Conservation (phyloP, 2,329 filamentous ascomycete genomes). For the Fusarium neocosmosporiellum region DNA sequence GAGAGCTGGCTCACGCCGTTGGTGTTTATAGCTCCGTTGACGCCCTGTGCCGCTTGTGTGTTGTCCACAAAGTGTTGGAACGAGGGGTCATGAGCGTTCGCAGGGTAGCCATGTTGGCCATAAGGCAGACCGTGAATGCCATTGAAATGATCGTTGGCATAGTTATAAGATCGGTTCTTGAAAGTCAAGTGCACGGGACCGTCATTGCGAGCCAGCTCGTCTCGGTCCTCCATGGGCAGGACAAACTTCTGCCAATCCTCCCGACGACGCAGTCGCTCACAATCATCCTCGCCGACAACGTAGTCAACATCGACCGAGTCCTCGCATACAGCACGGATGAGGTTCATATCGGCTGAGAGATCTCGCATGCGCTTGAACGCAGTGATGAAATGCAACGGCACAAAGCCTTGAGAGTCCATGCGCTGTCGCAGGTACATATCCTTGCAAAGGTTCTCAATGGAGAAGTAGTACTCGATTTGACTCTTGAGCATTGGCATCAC, state of each 20-base stretch:
- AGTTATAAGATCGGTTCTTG: constrained; percentile 49
- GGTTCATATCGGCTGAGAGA: constrained; percentile 69
- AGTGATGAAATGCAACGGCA: constrained; percentile 81
- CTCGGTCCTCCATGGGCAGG: constrained; percentile 75
- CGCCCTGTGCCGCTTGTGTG: constrained; percentile 52
- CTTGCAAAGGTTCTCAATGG: constrained; percentile 93
- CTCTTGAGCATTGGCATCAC: constrained; percentile 56
- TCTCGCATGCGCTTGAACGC: constrained; percentile 79
- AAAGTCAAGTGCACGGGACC: constrained; percentile 63
- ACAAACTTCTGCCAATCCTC: constrained; percentile 86
- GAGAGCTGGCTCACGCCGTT: constrained; percentile 50
- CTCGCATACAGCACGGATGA: constrained; percentile 80
- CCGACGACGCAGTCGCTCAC: constrained; percentile 80
- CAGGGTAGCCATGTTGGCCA: constrained; percentile 45
- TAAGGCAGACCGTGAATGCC: constrained; percentile 48
- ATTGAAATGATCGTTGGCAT: constrained; percentile 45
- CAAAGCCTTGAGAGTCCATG: constrained; percentile 97
- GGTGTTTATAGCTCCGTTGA: constrained; percentile 43
- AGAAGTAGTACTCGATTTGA: constrained; percentile 93
- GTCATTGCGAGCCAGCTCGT: constrained; percentile 77
- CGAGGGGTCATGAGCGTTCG: constrained; percentile 40
- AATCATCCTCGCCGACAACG: constrained; percentile 77
- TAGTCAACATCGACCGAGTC: constrained; percentile 80
- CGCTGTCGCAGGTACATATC: constrained; percentile 88
- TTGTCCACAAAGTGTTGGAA: constrained; percentile 49